phyloP scores from a whole-genome alignment of 202 grass and related monocot genomes.

The Setaria viridis region DNA sequence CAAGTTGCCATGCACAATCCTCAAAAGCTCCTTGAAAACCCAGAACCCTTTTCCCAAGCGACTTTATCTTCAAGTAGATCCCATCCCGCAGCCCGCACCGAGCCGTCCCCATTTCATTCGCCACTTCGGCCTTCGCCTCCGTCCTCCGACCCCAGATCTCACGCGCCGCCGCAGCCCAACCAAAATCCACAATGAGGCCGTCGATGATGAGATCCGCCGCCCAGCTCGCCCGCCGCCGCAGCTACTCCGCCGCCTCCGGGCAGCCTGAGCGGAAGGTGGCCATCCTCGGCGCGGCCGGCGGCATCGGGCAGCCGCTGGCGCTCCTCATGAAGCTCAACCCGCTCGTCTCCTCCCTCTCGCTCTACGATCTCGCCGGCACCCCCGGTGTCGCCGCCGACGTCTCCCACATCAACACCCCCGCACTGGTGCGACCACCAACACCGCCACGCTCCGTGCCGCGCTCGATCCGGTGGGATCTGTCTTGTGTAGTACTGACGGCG shows the following conservation, averaged over 20 bases:
- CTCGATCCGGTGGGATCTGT: neutral
- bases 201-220: constrained; percentile 51
- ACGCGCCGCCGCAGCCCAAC: constrained; percentile 50
- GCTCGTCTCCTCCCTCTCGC: constrained; percentile 83
- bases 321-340: constrained; percentile 98
- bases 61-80: neutral
- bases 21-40: neutral
- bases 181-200: constrained; percentile 41
- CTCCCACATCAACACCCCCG: constrained; percentile 89
- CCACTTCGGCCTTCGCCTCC: neutral
- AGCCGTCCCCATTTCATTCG: neutral
- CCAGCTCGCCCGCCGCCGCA: constrained; percentile 47
- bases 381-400: constrained; percentile 85
- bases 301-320: constrained; percentile 85
- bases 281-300: constrained; percentile 81
- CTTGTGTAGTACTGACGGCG: neutral
- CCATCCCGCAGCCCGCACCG: neutral
- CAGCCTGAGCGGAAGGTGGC: constrained; percentile 75
- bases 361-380: constrained; percentile 87
- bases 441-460: too few relatives aligned
- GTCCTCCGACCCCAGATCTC: constrained; percentile 38
- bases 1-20: too few relatives aligned
- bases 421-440: constrained; percentile 24
- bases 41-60: neutral
- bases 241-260: constrained; percentile 43